A percentile compares a stretch with the other conserved stretches of the same genome.
Evolutionary conservation across 805 yeast species (phyloP).

Genomic region (Barnettozyma californica): DNA sequence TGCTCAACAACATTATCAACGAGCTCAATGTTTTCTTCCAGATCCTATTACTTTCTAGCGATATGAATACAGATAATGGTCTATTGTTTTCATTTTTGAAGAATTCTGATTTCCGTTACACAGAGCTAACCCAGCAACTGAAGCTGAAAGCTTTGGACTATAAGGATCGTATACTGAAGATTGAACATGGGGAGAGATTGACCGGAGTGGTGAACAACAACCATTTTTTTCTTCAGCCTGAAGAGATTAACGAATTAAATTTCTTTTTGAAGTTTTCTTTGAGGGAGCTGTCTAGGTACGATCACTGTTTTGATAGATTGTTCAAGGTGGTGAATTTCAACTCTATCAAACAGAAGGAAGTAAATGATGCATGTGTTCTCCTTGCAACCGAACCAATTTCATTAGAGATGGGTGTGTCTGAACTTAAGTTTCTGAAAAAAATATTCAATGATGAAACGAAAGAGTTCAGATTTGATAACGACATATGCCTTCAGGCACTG

Average conservation of each 20-base stretch:
- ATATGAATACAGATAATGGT: conserved; percentile 29
- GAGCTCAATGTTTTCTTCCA: conserved; percentile 45
- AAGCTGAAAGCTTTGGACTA: conserved; percentile 19
- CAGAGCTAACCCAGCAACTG: conserved; percentile 32
- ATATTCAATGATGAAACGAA: conserved; percentile 11
- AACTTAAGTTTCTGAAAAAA: conserved; percentile 16
- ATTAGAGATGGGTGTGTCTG: conserved; percentile 7
- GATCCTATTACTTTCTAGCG: conserved; percentile 35
- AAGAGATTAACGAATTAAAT: conserved; percentile 40
- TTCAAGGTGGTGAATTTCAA: conserved; percentile 32
- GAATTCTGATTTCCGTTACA: conserved; percentile 25
- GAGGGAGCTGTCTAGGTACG: conserved; percentile 35
- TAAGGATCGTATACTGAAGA: conserved; percentile 26
- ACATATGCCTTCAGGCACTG: conserved; percentile 15
- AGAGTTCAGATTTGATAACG: conserved; percentile 21
- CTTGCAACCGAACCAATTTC: conserved; percentile 3
- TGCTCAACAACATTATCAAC: conserved; percentile 42
- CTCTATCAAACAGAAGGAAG: conserved; percentile 17
- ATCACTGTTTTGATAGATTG: conserved; percentile 28
- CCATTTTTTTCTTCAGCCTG: conserved; percentile 26
- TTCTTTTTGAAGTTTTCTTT: conserved; percentile 43
- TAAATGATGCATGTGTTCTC: conserved; percentile 14
- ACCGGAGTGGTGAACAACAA: conserved; percentile 8
- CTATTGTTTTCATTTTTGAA: conserved; percentile 39
- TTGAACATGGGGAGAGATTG: neutral